phyloP scores from a whole-genome alignment of 495 filamentous ascomycete species.

The Annulohypoxylon bovei region DNA sequence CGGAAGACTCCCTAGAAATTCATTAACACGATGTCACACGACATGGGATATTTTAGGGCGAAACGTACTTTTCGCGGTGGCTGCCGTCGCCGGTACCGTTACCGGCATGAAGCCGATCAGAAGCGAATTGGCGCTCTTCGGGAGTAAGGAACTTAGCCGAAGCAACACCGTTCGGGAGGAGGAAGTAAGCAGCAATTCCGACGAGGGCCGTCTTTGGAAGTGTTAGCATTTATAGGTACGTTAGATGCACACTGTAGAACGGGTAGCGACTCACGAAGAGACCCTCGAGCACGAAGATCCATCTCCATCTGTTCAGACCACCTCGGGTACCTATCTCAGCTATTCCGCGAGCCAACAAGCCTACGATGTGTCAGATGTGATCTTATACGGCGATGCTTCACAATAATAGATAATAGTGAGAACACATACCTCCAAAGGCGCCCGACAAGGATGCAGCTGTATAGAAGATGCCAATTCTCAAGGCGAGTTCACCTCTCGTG shows the following conservation, averaged over 20 bases:
- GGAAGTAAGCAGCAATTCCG: constrained; percentile 63
- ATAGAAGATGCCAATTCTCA: constrained; percentile 65
- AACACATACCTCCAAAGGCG: constrained; percentile 60
- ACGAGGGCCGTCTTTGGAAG: constrained; percentile 59
- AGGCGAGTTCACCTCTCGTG: constrained; percentile 59
- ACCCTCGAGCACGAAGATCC: constrained; percentile 65
- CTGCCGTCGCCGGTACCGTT: constrained; percentile 34
- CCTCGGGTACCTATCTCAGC: constrained; percentile 52
- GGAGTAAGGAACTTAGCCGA: constrained; percentile 62
- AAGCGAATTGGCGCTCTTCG: constrained; percentile 56
- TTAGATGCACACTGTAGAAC: too few relatives aligned
- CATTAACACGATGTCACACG: constrained; percentile 23
- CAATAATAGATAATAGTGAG: constrained; percentile 26
- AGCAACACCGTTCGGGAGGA: constrained; percentile 67
- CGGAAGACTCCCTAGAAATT: constrained; percentile 50
- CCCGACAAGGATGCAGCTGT: constrained; percentile 65
- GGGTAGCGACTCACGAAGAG: constrained; percentile 52
- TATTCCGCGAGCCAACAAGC: constrained; percentile 56
- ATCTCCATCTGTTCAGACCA: constrained; percentile 58
- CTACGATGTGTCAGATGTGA: constrained; percentile 41
- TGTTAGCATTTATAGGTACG: background rate
- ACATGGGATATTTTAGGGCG: background rate
- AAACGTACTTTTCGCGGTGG: constrained; percentile 45
- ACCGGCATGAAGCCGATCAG: constrained; percentile 51
- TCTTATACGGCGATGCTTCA: background rate